Evolutionary conservation across 1,139 yeast species (phyloP), one percentile per base, ranked within the genome.

Genomic region (Blastobotrys malaysiensis): DNA sequence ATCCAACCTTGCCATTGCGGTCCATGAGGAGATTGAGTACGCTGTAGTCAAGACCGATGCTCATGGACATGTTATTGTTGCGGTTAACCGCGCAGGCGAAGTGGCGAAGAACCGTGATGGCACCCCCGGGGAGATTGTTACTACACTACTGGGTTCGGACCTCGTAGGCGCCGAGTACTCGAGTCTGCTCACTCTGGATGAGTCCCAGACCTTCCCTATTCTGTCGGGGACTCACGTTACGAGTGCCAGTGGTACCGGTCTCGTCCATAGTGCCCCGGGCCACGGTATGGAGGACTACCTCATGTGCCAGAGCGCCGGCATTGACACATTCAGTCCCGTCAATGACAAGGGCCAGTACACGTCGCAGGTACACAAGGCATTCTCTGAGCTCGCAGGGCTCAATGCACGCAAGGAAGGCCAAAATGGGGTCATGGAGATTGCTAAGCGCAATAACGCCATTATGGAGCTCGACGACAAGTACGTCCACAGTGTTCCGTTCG

Each of bases 251-350:
- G 99, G 99, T 70, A 89, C 99, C 0, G 99, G 99, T 1, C 73
- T 95, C 14, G 99, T 93, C 1, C 99, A 93, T 65, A 88, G 90
- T 16, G 98, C 99, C 0, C 98, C 99, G 1, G 98, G 97, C 0
- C 99, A 93, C 69, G 99, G 99, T 62, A 82, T 85, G 64, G 99
- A 95, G 61, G 99, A 93, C 73, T 91, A 88, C 67, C 65, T 85
- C 21, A 77, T 86, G 27, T 95, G 96, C 22, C 71, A 78, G 56
- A 70, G 75, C 20, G 73, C 86, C 58, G 75, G 75, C 0, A 76
- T 95, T 31, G 75, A 71, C 9, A 80, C 88, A 0, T 79, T 75
- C 57, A 88, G 97, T 0, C 88, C 93, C 0, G 95, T 93, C 1
- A 90, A 93, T 65, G 80, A 79, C 55, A 72, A 75, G 53, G 99